Percentiles rank a stretch among this genome's conserved stretches.
These are phyloP conservation scores for Paramarasmius palmivorus DNA, from an alignment of 1,284 basidiomycete genomes.

Conservation along the genomic window DNA sequence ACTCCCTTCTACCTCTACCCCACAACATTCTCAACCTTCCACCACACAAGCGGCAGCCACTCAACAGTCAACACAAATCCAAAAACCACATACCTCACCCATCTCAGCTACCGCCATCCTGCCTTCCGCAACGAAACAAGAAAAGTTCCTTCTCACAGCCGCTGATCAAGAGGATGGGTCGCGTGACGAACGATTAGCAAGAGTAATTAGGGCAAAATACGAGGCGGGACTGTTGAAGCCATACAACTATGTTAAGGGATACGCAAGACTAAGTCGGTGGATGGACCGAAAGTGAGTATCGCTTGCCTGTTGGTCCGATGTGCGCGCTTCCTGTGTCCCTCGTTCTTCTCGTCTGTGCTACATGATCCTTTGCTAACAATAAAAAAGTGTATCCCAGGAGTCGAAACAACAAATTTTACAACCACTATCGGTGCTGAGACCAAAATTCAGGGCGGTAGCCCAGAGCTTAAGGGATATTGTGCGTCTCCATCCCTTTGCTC, in stretches of 20 bases:
- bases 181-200: slow-evolving; percentile 85
- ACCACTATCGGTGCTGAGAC: slow-evolving; percentile 86
- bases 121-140: slow-evolving; percentile 58
- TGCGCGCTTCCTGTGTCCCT: slow-evolving; percentile 4
- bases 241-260: slow-evolving; percentile 96
- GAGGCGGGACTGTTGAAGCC: slow-evolving; percentile 94
- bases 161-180: slow-evolving; percentile 94
- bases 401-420: slow-evolving; percentile 90
- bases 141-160: slow-evolving; percentile 90
- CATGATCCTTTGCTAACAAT: slow-evolving; percentile 8
- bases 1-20: slow-evolving; percentile 20
- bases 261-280: slow-evolving; percentile 87
- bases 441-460: slow-evolving; percentile 92
- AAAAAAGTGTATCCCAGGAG: slow-evolving; percentile 85
- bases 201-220: slow-evolving; percentile 96
- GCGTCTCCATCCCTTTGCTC: slow-evolving; percentile 22
- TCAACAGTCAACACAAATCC: too few relatives aligned
- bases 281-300: slow-evolving; percentile 85
- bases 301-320: too few relatives aligned
- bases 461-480: slow-evolving; percentile 88
- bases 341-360: slow-evolving; percentile 1
- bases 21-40: too few relatives aligned
- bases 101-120: slow-evolving; percentile 39
- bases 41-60: too few relatives aligned
- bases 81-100: slow-evolving; percentile 7